Evolutionary conservation across 352 stramenopile genomes (phyloP).

Genomic region (Phytophthora boehmeriae): DNA sequence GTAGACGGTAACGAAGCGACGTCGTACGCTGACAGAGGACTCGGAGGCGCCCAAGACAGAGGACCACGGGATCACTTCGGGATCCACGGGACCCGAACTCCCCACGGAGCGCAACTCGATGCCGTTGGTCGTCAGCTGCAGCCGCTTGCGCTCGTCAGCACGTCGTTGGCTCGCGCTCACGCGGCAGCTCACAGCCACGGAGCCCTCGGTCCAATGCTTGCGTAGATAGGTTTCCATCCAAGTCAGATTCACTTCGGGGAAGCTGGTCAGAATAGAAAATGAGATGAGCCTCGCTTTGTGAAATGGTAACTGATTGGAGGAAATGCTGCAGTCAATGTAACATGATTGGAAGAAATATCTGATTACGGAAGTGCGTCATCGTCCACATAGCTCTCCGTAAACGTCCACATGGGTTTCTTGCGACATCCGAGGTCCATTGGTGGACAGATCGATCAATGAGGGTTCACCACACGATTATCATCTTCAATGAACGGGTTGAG

Average conservation of each 20-base stretch:
- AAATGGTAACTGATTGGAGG: background rate
- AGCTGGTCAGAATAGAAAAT: background rate
- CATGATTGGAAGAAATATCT: too few relatives aligned
- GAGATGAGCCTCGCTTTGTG: background rate
- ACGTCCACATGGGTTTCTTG: too few relatives aligned
- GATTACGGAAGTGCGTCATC: too few relatives aligned
- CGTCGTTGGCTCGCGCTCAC: slow-evolving; percentile 30
- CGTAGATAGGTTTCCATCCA: slow-evolving; percentile 30
- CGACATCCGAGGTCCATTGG: too few relatives aligned
- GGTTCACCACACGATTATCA: too few relatives aligned
- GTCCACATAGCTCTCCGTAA: too few relatives aligned
- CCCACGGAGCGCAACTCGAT: slow-evolving; percentile 38
- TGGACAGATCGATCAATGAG: too few relatives aligned
- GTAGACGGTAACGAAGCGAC: slow-evolving; percentile 33
- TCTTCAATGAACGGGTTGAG: too few relatives aligned
- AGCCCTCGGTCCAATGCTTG: slow-evolving; percentile 31
- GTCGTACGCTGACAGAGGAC: slow-evolving; percentile 21
- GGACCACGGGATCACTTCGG: slow-evolving; percentile 49
- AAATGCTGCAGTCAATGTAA: too few relatives aligned
- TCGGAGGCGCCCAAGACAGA: slow-evolving; percentile 50
- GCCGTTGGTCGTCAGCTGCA: slow-evolving; percentile 39
- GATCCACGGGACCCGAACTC: background rate
- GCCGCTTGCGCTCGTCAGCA: slow-evolving; percentile 29
- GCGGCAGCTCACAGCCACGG: slow-evolving; percentile 35
- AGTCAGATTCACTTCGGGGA: background rate